These are phyloP conservation scores for Incumbomyces delicatus DNA, from an alignment of 2,329 filamentous ascomycete species.

Conservation along the genomic window DNA sequence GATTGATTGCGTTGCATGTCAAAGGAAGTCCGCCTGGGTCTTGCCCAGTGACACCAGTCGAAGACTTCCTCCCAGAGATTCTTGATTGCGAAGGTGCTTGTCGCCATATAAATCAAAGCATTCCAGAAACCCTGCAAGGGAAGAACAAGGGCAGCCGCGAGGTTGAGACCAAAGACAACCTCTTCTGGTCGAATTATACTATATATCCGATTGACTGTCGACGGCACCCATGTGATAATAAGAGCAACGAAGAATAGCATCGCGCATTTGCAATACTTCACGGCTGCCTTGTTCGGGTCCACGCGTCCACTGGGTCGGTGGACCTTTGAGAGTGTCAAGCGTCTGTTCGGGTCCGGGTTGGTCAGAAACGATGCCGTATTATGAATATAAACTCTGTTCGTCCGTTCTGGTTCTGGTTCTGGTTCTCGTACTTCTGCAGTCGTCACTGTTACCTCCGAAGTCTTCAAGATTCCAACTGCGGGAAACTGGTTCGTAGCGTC, in stretches of 20 bases:
- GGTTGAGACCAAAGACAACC: slow-evolving; percentile 52
- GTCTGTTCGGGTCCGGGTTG: not conserved
- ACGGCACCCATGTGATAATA: slow-evolving; percentile 48
- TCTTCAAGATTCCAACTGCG: slow-evolving; percentile 6
- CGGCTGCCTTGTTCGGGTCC: slow-evolving; percentile 29
- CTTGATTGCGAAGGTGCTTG: slow-evolving; percentile 56
- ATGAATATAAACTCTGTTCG: not conserved
- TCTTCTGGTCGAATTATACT: slow-evolving; percentile 49
- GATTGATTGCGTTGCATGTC: not conserved
- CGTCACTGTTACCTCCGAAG: slow-evolving; percentile 13
- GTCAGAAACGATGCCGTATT: slow-evolving; percentile 1
- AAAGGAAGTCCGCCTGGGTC: not conserved
- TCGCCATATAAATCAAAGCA: slow-evolving; percentile 62
- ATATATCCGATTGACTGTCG: slow-evolving; percentile 67
- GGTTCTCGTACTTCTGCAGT: slow-evolving; percentile 6
- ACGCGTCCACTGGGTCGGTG: slow-evolving; percentile 7
- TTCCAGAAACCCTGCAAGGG: slow-evolving; percentile 83
- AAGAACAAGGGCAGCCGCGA: slow-evolving; percentile 63
- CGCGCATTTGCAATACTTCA: slow-evolving; percentile 31
- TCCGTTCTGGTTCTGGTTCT: not conserved
- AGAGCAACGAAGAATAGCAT: slow-evolving; percentile 33
- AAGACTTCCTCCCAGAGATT: slow-evolving; percentile 4
- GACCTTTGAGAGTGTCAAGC: not conserved
- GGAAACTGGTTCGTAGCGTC: slow-evolving; percentile 1
- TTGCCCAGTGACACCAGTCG: not conserved